Evolutionary conservation across 2,329 filamentous ascomycete genomes (phyloP), one percentile per base, ranked within the genome.

Genomic region (Tolypocladium pustulatum): DNA sequence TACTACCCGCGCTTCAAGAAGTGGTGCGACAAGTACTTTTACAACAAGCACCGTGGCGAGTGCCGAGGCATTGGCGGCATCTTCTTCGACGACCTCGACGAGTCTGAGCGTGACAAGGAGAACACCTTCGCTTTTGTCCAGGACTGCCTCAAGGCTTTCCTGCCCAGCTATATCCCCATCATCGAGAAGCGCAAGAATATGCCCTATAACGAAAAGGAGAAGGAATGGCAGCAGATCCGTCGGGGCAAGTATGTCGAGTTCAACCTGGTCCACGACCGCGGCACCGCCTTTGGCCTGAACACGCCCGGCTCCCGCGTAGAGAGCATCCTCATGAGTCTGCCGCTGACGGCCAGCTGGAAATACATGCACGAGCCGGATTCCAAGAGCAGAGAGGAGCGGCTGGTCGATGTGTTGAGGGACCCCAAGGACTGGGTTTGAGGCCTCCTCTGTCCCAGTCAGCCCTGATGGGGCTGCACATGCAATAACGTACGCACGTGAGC

Each of bases 21-120:
- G 70, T 99, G 94, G 94, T 99, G 94, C 72, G 94, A 99, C 72
- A 86, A 95, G 67, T 99, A 99, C 78, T 99, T 99, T 76, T 87
- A 82, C 78, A 89, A 97, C 74, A 93, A 92, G 72, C 94, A 99
- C 76, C 86, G 94, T 54, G 83, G 84, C 60, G 94, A 99, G 76
- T 80, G 85, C 54, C 88, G 94, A 55, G 94, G 94, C 59, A 77
- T 99, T 38, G 94, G 94, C 57, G 94, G 94, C 57, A 97, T 99
- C 73, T 99, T 99, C 83, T 99, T 99, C 69, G 94, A 99, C 73
- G 94, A 99, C 71, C 81, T 99, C 17, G 94, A 99, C 71, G 89
- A 89, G 67, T 82, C 84, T 1, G 89, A 93, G 67, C 90, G 91
- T 61, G 90, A 94, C 68, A 87, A 90, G 65, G 92, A 97, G 71